A percentile compares a stretch with the other conserved stretches of the same genome.
Conservation (phyloP, 106 monocot genomes). For the Phalaenopsis equestris region DNA sequence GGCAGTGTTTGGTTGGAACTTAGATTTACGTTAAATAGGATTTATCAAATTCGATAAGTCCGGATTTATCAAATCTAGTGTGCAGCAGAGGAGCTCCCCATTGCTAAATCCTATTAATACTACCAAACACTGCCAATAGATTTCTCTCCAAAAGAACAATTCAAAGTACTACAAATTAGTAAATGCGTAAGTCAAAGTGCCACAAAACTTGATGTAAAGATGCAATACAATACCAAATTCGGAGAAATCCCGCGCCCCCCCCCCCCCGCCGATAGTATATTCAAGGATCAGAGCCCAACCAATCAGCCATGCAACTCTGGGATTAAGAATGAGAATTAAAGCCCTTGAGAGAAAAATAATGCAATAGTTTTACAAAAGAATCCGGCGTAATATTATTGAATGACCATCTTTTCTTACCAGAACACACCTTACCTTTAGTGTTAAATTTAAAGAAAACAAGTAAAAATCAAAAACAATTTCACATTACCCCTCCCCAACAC, state of each 20-base stretch:
- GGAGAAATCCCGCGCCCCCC: constrained; percentile 94
- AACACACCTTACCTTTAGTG: too few relatives aligned
- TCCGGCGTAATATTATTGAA: too few relatives aligned
- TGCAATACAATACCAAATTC: constrained; percentile 54
- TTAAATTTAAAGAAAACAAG: too few relatives aligned
- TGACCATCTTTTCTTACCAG: too few relatives aligned
- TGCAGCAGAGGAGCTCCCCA: too few relatives aligned
- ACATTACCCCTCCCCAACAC: constrained; percentile 89
- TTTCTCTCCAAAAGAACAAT: background rate
- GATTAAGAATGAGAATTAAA: background rate
- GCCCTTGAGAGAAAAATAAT: background rate
- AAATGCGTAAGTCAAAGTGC: background rate
- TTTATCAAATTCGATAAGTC: too few relatives aligned
- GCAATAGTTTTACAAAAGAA: background rate
- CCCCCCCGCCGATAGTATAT: constrained; percentile 93
- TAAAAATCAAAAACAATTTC: background rate
- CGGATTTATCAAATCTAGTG: too few relatives aligned
- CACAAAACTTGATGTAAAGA: background rate
- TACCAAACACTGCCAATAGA: background rate
- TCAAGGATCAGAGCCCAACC: constrained; percentile 96
- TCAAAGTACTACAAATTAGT: background rate
- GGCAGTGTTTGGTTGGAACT: too few relatives aligned
- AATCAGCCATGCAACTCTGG: constrained; percentile 55
- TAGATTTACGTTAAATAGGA: too few relatives aligned
- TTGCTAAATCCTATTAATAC: too few relatives aligned